Percentiles rank a stretch among this genome's conserved stretches.
Conservation (phyloP, 768 basidiomycete species). For the Phylloporus scabripes region DNA sequence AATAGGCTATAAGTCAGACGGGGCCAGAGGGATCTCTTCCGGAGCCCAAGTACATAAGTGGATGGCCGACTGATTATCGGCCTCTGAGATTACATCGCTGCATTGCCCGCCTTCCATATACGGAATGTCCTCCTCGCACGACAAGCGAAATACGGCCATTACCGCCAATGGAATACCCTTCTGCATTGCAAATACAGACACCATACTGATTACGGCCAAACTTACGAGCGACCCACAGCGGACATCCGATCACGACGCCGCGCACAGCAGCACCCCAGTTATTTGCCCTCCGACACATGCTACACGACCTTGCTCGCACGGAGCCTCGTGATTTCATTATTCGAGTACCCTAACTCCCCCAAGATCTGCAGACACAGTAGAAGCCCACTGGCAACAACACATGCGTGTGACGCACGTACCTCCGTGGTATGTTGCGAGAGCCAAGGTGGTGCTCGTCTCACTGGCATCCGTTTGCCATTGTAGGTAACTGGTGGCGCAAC, state of each 20-base stretch:
- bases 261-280: slow-evolving; percentile 15
- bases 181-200: slow-evolving; percentile 22
- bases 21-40: slow-evolving; percentile 19
- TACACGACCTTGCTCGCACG: slow-evolving; percentile 40
- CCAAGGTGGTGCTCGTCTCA: slow-evolving; percentile 78
- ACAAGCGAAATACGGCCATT: slow-evolving; percentile 8
- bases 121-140: slow-evolving; percentile 2
- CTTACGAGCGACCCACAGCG: slow-evolving; percentile 24
- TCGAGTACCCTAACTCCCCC: slow-evolving; percentile 39
- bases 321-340: slow-evolving; percentile 38
- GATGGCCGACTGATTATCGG: slow-evolving; percentile 30
- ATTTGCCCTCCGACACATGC: slow-evolving; percentile 12
- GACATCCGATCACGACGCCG: slow-evolving; percentile 18
- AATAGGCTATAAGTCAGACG: slow-evolving; percentile 28
- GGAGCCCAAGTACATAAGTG: slow-evolving; percentile 26
- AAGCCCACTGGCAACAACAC: neutral
- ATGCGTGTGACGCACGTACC: slow-evolving; percentile 34
- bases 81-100: slow-evolving; percentile 23
- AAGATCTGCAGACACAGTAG: slow-evolving; percentile 30
- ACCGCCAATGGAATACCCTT: slow-evolving; percentile 21
- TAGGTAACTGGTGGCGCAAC: slow-evolving; percentile 79
- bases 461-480: slow-evolving; percentile 72
- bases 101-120: slow-evolving; percentile 22
- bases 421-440: slow-evolving; percentile 79
- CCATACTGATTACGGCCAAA: slow-evolving; percentile 12